These are phyloP conservation scores for Ascochyta lentis DNA, from an alignment of 2,329 filamentous ascomycete species.

Conservation along the genomic window DNA sequence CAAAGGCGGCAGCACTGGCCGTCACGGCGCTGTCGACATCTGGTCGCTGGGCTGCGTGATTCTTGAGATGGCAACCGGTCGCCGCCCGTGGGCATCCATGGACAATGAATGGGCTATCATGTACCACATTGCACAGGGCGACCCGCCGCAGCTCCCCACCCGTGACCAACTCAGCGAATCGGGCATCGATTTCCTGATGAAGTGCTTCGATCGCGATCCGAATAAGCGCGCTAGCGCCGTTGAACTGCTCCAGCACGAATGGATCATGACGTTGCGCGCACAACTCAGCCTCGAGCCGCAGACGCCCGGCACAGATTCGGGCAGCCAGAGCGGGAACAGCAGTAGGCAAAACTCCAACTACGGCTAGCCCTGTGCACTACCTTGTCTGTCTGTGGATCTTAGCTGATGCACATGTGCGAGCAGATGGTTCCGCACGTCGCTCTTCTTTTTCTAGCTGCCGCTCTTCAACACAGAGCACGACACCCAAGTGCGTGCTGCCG, in stretches of 20 bases:
- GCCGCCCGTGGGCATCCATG: constrained; percentile 90
- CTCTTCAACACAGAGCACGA: not conserved
- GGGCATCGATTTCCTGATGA: constrained; percentile 86
- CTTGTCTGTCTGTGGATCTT: not conserved
- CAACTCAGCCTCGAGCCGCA: constrained; percentile 56
- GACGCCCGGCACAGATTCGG: constrained; percentile 49
- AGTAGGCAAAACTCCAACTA: constrained; percentile 48
- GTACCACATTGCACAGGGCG: constrained; percentile 99
- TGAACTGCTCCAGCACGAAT: constrained; percentile 92
- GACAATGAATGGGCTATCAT: constrained; percentile 99
- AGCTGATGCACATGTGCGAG: not conserved
- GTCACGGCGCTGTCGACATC: constrained; percentile 87
- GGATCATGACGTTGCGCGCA: constrained; percentile 65
- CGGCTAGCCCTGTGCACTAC: constrained; percentile 21
- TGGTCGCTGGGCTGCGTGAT: constrained; percentile 98
- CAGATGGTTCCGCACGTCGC: not conserved
- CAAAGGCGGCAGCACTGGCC: constrained; percentile 75
- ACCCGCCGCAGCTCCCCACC: constrained; percentile 83
- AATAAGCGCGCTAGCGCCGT: constrained; percentile 79
- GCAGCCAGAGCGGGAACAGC: constrained; percentile 24
- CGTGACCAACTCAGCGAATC: constrained; percentile 81
- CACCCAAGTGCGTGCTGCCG: not conserved
- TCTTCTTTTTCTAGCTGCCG: not conserved
- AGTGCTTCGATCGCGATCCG: constrained; percentile 87
- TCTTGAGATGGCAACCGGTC: constrained; percentile 94